Evolutionary conservation across 164 flowering plant genomes (phyloP), one percentile per base, ranked within the genome.

Genomic region (Tetracentron sinense): DNA sequence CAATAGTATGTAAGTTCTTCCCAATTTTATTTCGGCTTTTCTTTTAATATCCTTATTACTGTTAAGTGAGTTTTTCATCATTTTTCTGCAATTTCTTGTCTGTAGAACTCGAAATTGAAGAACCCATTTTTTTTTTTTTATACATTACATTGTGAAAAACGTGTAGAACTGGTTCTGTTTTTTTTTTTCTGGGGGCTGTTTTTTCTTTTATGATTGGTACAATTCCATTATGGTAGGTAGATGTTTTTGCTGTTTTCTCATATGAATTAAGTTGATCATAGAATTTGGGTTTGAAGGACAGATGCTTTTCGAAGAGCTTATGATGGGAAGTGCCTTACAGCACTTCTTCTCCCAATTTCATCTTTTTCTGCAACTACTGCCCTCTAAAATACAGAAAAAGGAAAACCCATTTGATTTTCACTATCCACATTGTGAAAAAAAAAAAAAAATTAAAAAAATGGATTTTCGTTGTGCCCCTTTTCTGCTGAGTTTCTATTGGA

Each of bases 1-100:
- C 67, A 90, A 87, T 70, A 75, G 14, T 64, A 27, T 87, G 93
- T 90, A 73, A 78, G 85, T 72, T 61, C 30, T 49, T 64, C 8
- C 26, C 23, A 12, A 47, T 38, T 64, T 52, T 21, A 58, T 50
- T 48, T 30, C 23, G 0, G 35, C 53, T 54, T 50, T 17, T 33
- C 38, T 33, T 33, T 8, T 33, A 4, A 33, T 8, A 4, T 33
- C 38, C 8, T 4, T 33, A 8, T 47, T 46, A 23, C 1, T 7
- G 1, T 27, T 15, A 29, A 0, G 52, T 21, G 6, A 15, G 11
- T 23, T 17, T 7, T 22, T 42, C 15, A 23, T 26, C 48, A 11
- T 60, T 21, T n/a, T 31, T 54, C 3, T 42, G 26, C 30, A 28
- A 23, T 28, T 59, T 30, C 22, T 23, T 27, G 26, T 54, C 28